Percentiles rank a stretch among this genome's conserved stretches.
These are phyloP conservation scores for Candida parachauliodes DNA, from an alignment of 805 yeast species.

Conservation along the genomic window DNA sequence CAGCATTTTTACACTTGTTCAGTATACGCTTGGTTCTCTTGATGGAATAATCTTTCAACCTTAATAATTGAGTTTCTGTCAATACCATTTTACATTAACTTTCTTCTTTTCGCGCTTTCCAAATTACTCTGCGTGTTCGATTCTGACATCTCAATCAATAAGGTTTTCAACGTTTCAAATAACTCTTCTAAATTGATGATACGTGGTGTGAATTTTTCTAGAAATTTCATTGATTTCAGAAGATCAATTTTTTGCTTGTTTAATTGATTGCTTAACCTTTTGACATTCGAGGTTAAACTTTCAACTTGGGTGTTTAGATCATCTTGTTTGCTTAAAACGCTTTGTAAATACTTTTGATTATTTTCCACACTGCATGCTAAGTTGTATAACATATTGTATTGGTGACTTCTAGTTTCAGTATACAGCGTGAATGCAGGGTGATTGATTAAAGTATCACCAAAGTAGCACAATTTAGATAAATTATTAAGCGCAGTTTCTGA, in stretches of 20 bases:
- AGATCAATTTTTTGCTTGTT: neutral
- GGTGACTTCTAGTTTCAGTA: too few species aligned
- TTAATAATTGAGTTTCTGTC: too few species aligned
- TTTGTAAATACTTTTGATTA: neutral
- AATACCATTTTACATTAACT: too few species aligned
- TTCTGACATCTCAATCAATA: neutral
- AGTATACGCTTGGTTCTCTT: too few species aligned
- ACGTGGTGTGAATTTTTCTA: constrained; percentile 3
- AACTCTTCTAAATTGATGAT: constrained; percentile 2
- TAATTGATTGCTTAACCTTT: neutral
- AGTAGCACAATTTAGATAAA: neutral
- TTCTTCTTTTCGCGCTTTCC: too few species aligned
- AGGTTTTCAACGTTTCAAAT: neutral
- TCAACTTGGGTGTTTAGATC: neutral
- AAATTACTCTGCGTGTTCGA: too few species aligned
- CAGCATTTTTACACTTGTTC: too few species aligned
- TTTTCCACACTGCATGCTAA: neutral
- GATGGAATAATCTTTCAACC: too few species aligned
- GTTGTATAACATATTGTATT: neutral
- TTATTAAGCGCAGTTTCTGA: neutral
- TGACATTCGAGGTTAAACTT: neutral
- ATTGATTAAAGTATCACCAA: neutral
- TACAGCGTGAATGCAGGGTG: too few species aligned
- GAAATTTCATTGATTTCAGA: neutral
- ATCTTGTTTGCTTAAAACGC: neutral